phyloP scores from a whole-genome alignment of 139 green algal species.

The Picochlorum sp. region DNA sequence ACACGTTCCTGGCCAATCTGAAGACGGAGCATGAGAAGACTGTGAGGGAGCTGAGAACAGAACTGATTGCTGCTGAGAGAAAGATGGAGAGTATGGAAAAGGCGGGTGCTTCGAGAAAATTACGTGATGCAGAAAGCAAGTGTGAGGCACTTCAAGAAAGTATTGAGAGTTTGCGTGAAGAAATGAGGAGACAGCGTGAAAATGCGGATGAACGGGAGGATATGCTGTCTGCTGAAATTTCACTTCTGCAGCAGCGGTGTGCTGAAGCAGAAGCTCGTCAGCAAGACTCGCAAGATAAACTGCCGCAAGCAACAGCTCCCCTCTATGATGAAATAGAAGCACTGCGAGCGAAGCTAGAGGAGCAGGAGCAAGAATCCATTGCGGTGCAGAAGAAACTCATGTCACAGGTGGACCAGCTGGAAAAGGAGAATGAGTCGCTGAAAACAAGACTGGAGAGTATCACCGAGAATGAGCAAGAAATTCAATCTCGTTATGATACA shows the following conservation, averaged over 20 bases:
- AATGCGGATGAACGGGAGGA: slow-evolving; percentile 35
- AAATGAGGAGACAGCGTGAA: slow-evolving; percentile 42
- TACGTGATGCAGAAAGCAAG: slow-evolving; percentile 50
- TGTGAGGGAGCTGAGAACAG: slow-evolving; percentile 31
- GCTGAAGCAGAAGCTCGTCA: slow-evolving; percentile 77
- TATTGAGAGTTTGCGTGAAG: slow-evolving; percentile 47
- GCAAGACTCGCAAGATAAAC: slow-evolving; percentile 68
- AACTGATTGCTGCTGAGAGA: slow-evolving; percentile 53
- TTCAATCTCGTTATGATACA: neutral
- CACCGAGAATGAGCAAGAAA: neutral
- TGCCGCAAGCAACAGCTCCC: slow-evolving; percentile 84
- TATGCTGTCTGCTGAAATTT: slow-evolving; percentile 43
- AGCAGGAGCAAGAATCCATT: slow-evolving; percentile 21
- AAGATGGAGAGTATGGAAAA: slow-evolving; percentile 38
- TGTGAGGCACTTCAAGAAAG: slow-evolving; percentile 50
- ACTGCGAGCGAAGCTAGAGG: slow-evolving; percentile 31
- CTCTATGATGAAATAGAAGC: slow-evolving; percentile 88
- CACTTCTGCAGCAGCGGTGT: slow-evolving; percentile 54
- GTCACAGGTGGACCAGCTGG: neutral
- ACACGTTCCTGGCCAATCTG: slow-evolving; percentile 46
- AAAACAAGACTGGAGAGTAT: neutral
- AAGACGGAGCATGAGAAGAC: slow-evolving; percentile 43
- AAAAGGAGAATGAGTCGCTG: neutral
- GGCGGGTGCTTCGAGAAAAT: slow-evolving; percentile 33
- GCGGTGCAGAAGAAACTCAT: slow-evolving; percentile 2